phyloP scores from a whole-genome alignment of 352 stramenopile species.

The Phytophthora meadii region DNA sequence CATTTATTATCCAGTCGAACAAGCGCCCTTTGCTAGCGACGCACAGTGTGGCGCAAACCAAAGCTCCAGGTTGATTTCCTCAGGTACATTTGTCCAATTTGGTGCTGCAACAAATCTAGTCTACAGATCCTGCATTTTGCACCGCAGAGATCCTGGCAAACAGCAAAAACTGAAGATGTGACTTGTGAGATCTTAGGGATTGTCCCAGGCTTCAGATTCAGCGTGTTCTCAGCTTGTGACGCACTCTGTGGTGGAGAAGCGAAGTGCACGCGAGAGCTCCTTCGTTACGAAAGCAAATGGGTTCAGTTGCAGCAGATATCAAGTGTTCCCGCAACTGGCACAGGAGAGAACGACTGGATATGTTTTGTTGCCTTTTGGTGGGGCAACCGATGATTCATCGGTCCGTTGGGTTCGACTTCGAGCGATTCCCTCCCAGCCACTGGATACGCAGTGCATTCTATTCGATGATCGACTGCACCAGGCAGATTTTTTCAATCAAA shows the following conservation, averaged over 20 bases:
- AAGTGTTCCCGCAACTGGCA: neutral
- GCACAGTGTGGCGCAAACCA: conserved; percentile 10
- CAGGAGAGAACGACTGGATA: neutral
- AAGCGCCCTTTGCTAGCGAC: neutral
- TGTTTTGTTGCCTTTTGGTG: conserved; percentile 10
- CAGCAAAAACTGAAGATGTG: conserved; percentile 10
- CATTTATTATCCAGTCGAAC: conserved; percentile 9
- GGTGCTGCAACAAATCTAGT: neutral
- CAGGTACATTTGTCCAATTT: conserved; percentile 6
- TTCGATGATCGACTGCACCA: conserved; percentile 5
- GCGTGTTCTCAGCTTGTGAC: conserved; percentile 4
- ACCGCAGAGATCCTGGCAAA: conserved; percentile 3
- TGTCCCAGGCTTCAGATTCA: conserved; percentile 3
- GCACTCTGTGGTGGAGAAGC: neutral
- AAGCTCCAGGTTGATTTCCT: conserved; percentile 1
- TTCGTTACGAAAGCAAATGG: conserved; percentile 1
- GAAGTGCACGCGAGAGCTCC: neutral
- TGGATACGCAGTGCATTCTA: neutral
- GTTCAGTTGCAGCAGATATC: conserved; percentile 19
- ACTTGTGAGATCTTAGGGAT: conserved; percentile 7
- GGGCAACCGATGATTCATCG: neutral
- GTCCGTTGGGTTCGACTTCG: neutral
- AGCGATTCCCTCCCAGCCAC: neutral
- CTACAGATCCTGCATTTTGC: too few species aligned
- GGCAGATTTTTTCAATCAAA: conserved; percentile 6